Percentiles rank a stretch among this genome's conserved stretches.
These are phyloP conservation scores for Zarea fungicola DNA, from an alignment of 2,329 filamentous ascomycete species.

Conservation along the genomic window DNA sequence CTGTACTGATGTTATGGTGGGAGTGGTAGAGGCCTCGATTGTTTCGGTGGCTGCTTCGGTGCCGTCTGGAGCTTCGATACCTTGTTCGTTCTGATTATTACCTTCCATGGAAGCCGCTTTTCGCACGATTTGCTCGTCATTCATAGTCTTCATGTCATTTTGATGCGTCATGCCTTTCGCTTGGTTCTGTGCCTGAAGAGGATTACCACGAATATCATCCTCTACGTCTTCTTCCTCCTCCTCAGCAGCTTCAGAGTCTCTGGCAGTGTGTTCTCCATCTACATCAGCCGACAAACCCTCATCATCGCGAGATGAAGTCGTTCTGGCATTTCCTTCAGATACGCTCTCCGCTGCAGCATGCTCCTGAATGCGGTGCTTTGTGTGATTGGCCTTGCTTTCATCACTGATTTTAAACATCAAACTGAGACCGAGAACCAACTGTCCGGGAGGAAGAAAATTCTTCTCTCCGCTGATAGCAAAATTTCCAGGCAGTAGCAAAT, in stretches of 20 bases:
- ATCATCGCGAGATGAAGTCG: neutral
- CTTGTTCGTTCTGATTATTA: neutral
- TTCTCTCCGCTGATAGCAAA: constrained; percentile 84
- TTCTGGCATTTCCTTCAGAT: constrained; percentile 14
- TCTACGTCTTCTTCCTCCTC: constrained; percentile 21
- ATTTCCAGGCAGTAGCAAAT: constrained; percentile 70
- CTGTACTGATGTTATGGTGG: neutral
- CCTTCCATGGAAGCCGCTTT: neutral
- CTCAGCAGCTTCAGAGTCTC: constrained; percentile 12
- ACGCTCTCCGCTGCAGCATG: constrained; percentile 16
- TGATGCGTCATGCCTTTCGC: neutral
- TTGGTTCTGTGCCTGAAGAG: constrained; percentile 3
- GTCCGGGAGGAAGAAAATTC: constrained; percentile 83
- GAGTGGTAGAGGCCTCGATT: constrained; percentile 17
- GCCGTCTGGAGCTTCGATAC: neutral
- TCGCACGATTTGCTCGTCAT: neutral
- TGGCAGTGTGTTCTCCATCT: neutral
- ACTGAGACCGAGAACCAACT: constrained; percentile 80
- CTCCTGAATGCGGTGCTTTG: constrained; percentile 54
- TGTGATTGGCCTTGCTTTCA: constrained; percentile 75
- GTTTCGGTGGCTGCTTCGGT: constrained; percentile 14
- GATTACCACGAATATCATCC: constrained; percentile 20
- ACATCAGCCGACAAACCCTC: constrained; percentile 1
- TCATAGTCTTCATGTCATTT: neutral
- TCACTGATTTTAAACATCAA: constrained; percentile 86